phyloP scores from a whole-genome alignment of 2,329 filamentous ascomycete genomes.

The Beauveria sp. region DNA sequence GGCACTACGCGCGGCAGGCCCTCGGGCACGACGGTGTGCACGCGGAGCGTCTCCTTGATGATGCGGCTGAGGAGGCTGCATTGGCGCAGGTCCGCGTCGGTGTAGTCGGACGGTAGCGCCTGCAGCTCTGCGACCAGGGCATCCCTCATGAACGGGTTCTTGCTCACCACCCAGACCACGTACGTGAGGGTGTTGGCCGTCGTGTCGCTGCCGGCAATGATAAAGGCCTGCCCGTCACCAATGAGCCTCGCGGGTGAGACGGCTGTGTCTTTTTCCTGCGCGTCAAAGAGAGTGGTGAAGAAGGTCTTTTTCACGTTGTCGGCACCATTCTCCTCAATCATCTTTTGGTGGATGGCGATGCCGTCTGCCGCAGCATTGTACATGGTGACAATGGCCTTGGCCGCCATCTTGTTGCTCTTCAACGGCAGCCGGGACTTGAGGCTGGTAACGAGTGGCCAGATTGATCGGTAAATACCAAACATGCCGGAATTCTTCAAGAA shows the following conservation, averaged over 20 bases:
- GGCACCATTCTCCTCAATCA: background rate
- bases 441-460: background rate
- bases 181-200: slow-evolving; percentile 43
- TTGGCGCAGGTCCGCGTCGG: slow-evolving; percentile 15
- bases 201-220: slow-evolving; percentile 45
- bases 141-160: slow-evolving; percentile 20
- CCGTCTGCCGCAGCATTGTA: background rate
- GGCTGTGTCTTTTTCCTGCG: slow-evolving; percentile 20
- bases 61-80: slow-evolving; percentile 34
- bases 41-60: slow-evolving; percentile 37
- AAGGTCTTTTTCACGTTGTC: slow-evolving; percentile 20
- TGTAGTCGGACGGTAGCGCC: slow-evolving; percentile 22
- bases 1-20: slow-evolving; percentile 34
- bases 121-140: slow-evolving; percentile 28
- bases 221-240: slow-evolving; percentile 34
- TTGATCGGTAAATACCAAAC: slow-evolving; percentile 3
- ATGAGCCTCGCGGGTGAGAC: slow-evolving; percentile 25
- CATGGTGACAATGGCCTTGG: background rate
- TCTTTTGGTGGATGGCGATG: slow-evolving; percentile 1
- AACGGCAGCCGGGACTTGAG: background rate
- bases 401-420: background rate
- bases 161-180: slow-evolving; percentile 32
- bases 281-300: slow-evolving; percentile 30
- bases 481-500: background rate
- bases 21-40: slow-evolving; percentile 33